Conservation (phyloP, 805 yeast genomes). For the Isabelozyma pseudorhagii region DNA sequence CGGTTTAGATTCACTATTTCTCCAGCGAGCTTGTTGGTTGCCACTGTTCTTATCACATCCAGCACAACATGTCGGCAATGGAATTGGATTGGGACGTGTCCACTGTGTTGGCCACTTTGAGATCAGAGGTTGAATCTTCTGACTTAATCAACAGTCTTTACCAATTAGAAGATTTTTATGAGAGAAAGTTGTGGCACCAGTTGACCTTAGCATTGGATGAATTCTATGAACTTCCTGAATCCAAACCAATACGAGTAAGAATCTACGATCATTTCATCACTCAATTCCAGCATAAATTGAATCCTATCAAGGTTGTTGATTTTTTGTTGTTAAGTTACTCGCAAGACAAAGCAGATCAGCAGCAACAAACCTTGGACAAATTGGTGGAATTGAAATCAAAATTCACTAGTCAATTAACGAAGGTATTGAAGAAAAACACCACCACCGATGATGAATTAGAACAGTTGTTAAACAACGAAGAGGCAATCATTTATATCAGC, state of each 20-base stretch:
- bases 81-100: conserved; percentile 39
- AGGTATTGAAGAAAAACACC: conserved; percentile 20
- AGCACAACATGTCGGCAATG: conserved; percentile 28
- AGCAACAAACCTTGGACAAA: conserved; percentile 31
- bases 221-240: conserved; percentile 55
- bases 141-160: conserved; percentile 61
- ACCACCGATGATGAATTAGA: conserved; percentile 24
- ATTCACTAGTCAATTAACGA: conserved; percentile 20
- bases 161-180: conserved; percentile 79
- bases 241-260: conserved; percentile 56
- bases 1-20: too few species aligned
- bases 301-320: conserved; percentile 74
- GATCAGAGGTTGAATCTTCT: conserved; percentile 58
- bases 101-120: conserved; percentile 54
- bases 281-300: conserved; percentile 66
- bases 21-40: conserved; percentile 3
- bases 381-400: conserved; percentile 29
- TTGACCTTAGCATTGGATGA: conserved; percentile 64
- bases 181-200: conserved; percentile 93
- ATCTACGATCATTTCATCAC: conserved; percentile 70
- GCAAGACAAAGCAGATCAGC: conserved; percentile 8
- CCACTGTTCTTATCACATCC: conserved; percentile 1
- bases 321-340: conserved; percentile 58
- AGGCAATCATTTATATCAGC: conserved; percentile 43
- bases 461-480: conserved; percentile 47